Base-by-base conservation (phyloP, 805 yeast species). In the Wickerhamiella australiensis region DNA sequence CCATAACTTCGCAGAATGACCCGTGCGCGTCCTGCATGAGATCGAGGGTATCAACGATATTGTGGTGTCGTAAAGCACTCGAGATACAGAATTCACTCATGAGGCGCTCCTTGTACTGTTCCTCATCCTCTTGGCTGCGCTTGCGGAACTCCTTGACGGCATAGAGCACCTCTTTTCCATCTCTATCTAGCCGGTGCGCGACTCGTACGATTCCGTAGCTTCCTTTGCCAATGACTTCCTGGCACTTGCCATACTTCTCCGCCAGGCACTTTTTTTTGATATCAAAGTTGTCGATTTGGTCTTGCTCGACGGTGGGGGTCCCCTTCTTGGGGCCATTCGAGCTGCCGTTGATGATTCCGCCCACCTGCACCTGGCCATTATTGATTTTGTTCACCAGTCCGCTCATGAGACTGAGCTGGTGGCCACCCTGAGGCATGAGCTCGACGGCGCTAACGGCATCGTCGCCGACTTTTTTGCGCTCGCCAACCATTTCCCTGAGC, bases 201-300 rank as follows among this genome's bases (percentile, higher is more conserved):
- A 92, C 77, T 53, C 96, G 73, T 18, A 90, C 97, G 42, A 86
- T 85, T 17, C 98, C 98, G 69, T 84, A 90, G 0, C 96, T 80
- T 18, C 97, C 97, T 47, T 84, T 76, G 22, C 98, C 98, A 54
- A 92, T 77, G 44, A 88, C 85, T 63, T 90, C 97, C 65, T 86
- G 95, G 64, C 97, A 90, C 47, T 83, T 75, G 40, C 98, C 98
- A 64, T 90, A 90, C 62, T 88, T 84, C 57, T 87, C 88, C 7
- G 79, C 82, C 63, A 90, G 82, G 22, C 42, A 78, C 60, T 31
- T 68, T 60, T 58, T 56, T 29, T 44, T 46, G 25, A 53, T 47
- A 22, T 25, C 44, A 12, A 21, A 23, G 27, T 27, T 26, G 33
- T 21, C 43, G 43, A 18, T 20, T 38, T 12, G 26, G 15, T 6